Evolutionary conservation across 164 flowering plant genomes (phyloP), one percentile per base, ranked within the genome.

Genomic region (Vitis riparia): DNA sequence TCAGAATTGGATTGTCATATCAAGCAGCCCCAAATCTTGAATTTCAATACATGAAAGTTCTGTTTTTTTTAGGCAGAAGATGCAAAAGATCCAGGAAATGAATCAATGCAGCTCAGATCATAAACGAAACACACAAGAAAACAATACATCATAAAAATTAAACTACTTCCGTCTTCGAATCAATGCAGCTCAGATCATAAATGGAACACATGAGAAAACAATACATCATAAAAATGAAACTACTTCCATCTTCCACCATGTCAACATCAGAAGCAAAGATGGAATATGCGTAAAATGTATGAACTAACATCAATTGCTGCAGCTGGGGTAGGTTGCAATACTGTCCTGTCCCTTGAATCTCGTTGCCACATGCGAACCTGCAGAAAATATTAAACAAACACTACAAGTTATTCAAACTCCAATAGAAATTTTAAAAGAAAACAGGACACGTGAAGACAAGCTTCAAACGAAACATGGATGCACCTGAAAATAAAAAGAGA

Each of bases 231-330:
- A 58, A 58, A 30, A 15, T 58, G 9, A 62, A 7, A 23, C 16
- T 29, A 63, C 9, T 16, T 53, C 3, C 49, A 53, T 62, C 8
- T 32, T 17, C 29, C 6, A 29, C 30, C 51, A 9, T 27, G 48
- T 13, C 32, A 58, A 10, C 59, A 37, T 4, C 9, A 7, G 10
- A 12, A 60, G 23, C 50, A 56, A 56, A 50, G 17, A 32, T 11
- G 65, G 23, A 68, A 52, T 53, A 55, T 17, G 53, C 48, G 68
- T 8, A 69, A 68, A 56, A 6, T 49, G 44, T n/a, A 58, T 37
- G 48, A 55, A 85, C 97, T 86, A n/a, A 93, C 99, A 96, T 96
- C 99, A 73, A 96, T 83, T 19, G 94, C 91, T 73, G 98, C 99
- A 17, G 97, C 99, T 57, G 97, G 94, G 14, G 94, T 89, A 66